These are phyloP conservation scores for Candida chilensis DNA, from an alignment of 805 yeast species.

Conservation along the genomic window DNA sequence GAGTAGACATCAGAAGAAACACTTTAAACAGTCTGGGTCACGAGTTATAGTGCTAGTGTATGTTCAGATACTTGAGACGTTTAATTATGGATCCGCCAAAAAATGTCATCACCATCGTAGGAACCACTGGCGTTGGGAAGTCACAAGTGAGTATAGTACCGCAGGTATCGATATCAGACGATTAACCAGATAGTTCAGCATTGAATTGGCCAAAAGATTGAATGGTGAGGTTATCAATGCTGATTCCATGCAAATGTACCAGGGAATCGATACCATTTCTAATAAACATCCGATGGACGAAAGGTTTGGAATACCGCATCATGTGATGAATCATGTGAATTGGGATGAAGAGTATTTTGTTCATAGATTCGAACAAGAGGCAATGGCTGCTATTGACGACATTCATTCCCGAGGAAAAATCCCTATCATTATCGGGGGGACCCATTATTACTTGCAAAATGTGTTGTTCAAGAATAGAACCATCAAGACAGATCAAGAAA, in stretches of 20 bases:
- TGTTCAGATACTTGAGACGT: no score
- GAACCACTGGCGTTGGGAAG: constrained; percentile 96
- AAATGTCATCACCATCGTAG: constrained; percentile 59
- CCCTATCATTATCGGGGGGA: constrained; percentile 92
- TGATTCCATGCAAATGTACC: constrained; percentile 95
- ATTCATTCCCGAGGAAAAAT: constrained; percentile 60
- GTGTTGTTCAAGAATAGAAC: constrained; percentile 65
- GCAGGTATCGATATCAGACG: constrained; percentile 8
- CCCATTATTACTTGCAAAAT: constrained; percentile 86
- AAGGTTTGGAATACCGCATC: constrained; percentile 70
- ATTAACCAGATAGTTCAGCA: constrained; percentile 36
- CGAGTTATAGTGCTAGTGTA: no score
- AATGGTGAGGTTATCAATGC: constrained; percentile 92
- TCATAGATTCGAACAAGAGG: constrained; percentile 72
- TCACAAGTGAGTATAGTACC: constrained; percentile 44
- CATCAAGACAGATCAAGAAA: constrained; percentile 23
- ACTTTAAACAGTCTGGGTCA: no score
- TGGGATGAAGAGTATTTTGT: constrained; percentile 82
- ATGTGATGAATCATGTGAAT: constrained; percentile 73
- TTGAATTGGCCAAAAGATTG: constrained; percentile 67
- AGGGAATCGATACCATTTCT: constrained; percentile 64
- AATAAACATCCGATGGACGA: constrained; percentile 87
- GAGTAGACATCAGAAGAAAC: no score
- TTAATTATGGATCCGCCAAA: constrained; percentile 22
- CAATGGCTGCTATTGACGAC: constrained; percentile 48